Evolutionary conservation across 805 yeast species (phyloP), one percentile per base, ranked within the genome.

Genomic region (Suhomyces emberorum): DNA sequence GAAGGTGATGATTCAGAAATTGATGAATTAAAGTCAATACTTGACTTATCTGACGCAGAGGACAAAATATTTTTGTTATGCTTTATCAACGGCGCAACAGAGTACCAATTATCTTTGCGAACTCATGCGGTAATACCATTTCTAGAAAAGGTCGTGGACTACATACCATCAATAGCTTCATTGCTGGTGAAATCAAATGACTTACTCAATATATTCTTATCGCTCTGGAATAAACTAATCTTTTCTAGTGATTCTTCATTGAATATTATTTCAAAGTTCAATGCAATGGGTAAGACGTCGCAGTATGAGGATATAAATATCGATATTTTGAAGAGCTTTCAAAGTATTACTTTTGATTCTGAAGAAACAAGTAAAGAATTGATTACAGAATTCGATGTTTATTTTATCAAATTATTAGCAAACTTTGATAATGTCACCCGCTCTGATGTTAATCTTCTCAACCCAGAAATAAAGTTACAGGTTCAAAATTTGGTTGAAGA

Each of bases 1-100:
- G 38, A 44, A 3, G 54, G 49, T 4, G 41, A 45, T 35, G 40
- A 46, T 3, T 39, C 32, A 14, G 52, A 52, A 17, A 63, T 60
- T 26, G 49, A 54, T 1, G 56, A 55, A 5, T 42, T 77, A 15
- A 58, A 49, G 21, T 44, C 50, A 9, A 43, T 49, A 12, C 46
- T 71, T 19, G 60, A 56, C 39, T 18, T 68, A 10, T 34, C 54
- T 1, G 28, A 47, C 3, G 43, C 39, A 10, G 49, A 49, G 2
- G 61, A 58, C 16, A 46, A 48, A 18, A 33, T 46, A 2, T 33
- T 39, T 16, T 30, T 76, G 12, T 44, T 76, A 15, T 52, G 61
- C 8, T 53, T 74, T 24, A 46, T 77, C 1, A 46, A 59, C 30
- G 81, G 81, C 1, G 48, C 65, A 4, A 49, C 70, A 1, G 37